Evolutionary conservation across 2,329 filamentous ascomycete species (phyloP).

Genomic region (Botrytis elliptica): DNA sequence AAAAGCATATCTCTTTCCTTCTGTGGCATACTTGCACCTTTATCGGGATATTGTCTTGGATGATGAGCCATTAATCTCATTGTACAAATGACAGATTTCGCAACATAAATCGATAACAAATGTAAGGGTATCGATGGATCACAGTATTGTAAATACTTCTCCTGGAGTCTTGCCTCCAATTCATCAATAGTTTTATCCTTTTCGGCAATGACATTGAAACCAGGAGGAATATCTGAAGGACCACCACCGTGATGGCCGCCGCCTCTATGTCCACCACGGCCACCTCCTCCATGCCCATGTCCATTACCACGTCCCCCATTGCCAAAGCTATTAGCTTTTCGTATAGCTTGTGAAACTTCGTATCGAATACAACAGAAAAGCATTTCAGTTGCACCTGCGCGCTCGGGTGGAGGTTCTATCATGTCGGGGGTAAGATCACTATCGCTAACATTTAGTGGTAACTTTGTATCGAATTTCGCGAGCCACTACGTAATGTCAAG

Average conservation of each 20-base stretch:
- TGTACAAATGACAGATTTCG: slow-evolving; percentile 35
- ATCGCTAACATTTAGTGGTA: slow-evolving; percentile 57
- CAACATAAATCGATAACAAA: slow-evolving; percentile 33
- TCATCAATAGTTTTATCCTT: slow-evolving; percentile 37
- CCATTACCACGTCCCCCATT: background rate
- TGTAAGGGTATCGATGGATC: slow-evolving; percentile 45
- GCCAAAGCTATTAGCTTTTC: slow-evolving; percentile 22
- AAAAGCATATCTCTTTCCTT: slow-evolving; percentile 40
- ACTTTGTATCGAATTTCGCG: slow-evolving; percentile 47
- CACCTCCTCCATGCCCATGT: background rate
- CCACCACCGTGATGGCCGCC: background rate
- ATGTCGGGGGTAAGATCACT: slow-evolving; percentile 48
- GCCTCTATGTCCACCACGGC: background rate
- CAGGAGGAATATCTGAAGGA: slow-evolving; percentile 1
- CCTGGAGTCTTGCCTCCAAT: slow-evolving; percentile 40
- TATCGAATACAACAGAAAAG: slow-evolving; percentile 42
- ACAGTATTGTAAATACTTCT: slow-evolving; percentile 44
- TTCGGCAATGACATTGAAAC: slow-evolving; percentile 22
- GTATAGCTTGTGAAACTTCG: slow-evolving; percentile 38
- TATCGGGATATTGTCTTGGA: slow-evolving; percentile 36
- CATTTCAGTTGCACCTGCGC: slow-evolving; percentile 50
- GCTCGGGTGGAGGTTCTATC: slow-evolving; percentile 44
- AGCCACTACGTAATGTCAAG: slow-evolving; percentile 29
- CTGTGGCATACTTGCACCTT: slow-evolving; percentile 37
- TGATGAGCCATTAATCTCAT: slow-evolving; percentile 40